Evolutionary conservation across 164 flowering plant species (phyloP), one percentile per base, ranked within the genome.

Genomic region (Magnolia kwangsiensis): DNA sequence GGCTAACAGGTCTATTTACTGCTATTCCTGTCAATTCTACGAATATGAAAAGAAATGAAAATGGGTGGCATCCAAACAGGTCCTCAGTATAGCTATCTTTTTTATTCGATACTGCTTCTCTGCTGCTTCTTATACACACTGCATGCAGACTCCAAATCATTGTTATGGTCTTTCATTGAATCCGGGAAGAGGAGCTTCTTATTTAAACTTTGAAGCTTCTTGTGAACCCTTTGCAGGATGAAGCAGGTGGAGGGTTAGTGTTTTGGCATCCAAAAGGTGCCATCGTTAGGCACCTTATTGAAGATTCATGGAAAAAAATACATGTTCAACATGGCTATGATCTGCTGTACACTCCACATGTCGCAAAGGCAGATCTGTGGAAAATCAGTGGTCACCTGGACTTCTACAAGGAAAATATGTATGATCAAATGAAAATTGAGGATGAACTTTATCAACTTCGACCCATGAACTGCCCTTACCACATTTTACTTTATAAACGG

Each of bases 191-290:
- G 68, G 50, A 63, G 8, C 27, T 51, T 71, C 23, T 51, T 13
- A 51, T 51, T 24, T 24, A 69, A 21, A 24, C 24, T 49, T 67
- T 65, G 18, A 63, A 73, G n/a, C 20, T 49, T 64, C 50, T 69
- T 70, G 21, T 64, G 66, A 50, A 20, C 37, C 50, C 69, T 59
- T 75, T 83, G 82, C 87, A 94, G 99, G 96, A 94, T 76, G 98
- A 94, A 72, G 99, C 99, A 80, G 99, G 98, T 76, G 98, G 97
- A 74, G 98, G 99, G 27, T 83, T 96, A 74, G 99, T 96, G 16
- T 94, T 96, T 77, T 96, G 98, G 99, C 97, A 96, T 84, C 96
- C 97, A 21, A 93, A 96, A 83, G 99, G 98, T 74, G 90, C 98
- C 69, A 85, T 89, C 67, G 86, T 95, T 68, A 87, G 98, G 75